Evolutionary conservation across 257 asterid species (phyloP), one percentile per base, ranked within the genome.

Genomic region (Fraxinus cuspidata): DNA sequence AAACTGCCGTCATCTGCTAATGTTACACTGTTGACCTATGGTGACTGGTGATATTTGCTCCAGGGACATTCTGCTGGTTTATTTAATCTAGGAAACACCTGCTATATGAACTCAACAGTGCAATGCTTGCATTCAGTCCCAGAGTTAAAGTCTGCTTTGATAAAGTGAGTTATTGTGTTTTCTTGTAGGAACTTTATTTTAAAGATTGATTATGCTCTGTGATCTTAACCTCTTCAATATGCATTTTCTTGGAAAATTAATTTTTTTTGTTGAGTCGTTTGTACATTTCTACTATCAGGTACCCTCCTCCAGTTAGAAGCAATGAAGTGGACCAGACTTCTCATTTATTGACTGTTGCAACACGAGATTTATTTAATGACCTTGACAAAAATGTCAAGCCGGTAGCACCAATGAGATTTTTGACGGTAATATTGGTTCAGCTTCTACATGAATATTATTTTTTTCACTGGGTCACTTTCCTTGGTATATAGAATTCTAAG

Each of bases 31-130:
- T 76, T 78, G 72, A 51, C 66, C 40, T 27, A 65, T 51, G 51
- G 73, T 29, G 70, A 71, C 37, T 76, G 77, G n/a, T 78, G 77
- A 69, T 68, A 35, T 83, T 77, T 75, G 77, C 60, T 78, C 38
- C 91, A 94, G 99, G 99, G 96, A 34, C 96, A 96, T 91, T 89
- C 98, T 65, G 98, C 99, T 82, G 99, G 98, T 75, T 85, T 96
- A 78, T 82, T 88, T 70, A 96, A 96, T 86, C 91, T 96, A 12
- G 99, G 99, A 29, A 93, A 96, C 85, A 93, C 99, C 21, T 96
- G 99, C 83, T 96, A 96, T 81, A 96, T 96, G 99, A 96, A 96
- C 89, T 96, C 99, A 72, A 96, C 99, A 10, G 80, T 96, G 42
- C 99, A 96, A 76, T 96, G 99, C 85, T 83, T 96, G 86, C 99